Base-by-base conservation (phyloP, 768 basidiomycete genomes). In the Suillus clintonianus region DNA sequence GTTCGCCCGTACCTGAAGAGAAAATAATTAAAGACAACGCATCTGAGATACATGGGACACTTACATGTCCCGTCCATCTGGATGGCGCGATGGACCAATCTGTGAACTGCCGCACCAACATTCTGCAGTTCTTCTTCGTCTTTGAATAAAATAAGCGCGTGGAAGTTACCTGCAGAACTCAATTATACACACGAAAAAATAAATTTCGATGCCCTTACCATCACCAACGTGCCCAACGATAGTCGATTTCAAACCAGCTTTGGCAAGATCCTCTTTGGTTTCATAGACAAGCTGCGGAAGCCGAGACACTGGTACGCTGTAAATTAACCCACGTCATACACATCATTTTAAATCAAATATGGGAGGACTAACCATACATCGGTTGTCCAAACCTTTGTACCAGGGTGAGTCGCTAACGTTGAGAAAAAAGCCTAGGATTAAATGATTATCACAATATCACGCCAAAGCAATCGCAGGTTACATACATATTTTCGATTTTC, bases 171-270 rank as follows among this genome's bases (percentile, higher is more conserved):
- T 83, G 42, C 27, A 41, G 4, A 47, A 47, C 53, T 19, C 39
- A 41, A 34, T 34, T 19, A 24, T 10, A 48, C 24, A 11, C 5
- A 8, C 39, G 19, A 10, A 45, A 56, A 27, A 11, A n/a, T 6
- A 41, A 8, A 50, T n/a, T 14, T n/a, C 17, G n/a, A 36, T 80
- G 15, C 82, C 83, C 74, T 80, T 82, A 68, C 91, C 90, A 68
- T 92, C 90, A 27, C 91, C 91, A 14, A 91, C 90, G 67, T 93
- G 92, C 10, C 91, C 91, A 5, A 92, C 89, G 60, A 92, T 89
- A 0, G 90, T 91, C n/a, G 86, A 88, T 42, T 69, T 76, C 1
- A 89, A 74, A 4, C 86, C 85, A 17, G 85, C 79, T 27, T 82
- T 74, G 7, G 79, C 78, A 8, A 97, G 79, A 73, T 95, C 94